phyloP scores from a whole-genome alignment of 2,329 filamentous ascomycete genomes.

The Aspergillus puulaauensis region DNA sequence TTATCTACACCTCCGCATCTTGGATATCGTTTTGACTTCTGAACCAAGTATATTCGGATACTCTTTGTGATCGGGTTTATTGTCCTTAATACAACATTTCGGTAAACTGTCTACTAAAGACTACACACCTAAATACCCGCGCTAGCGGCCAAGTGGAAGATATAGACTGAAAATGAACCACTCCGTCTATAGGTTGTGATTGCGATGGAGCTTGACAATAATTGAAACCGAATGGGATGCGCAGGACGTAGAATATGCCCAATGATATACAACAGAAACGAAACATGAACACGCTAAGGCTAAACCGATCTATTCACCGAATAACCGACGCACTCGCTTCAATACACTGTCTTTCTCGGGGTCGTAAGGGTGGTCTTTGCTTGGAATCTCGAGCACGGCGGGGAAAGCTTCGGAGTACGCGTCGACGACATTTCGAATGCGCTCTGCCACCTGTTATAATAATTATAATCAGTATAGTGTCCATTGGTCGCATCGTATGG shows the following conservation, averaged over 20 bases:
- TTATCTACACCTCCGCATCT: not conserved
- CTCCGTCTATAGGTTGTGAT: not conserved
- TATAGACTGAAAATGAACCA: not conserved
- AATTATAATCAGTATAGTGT: not conserved
- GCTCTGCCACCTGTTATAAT: constrained; percentile 74
- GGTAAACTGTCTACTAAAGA: not conserved
- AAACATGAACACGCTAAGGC: not conserved
- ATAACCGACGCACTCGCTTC: constrained; percentile 75
- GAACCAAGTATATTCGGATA: not conserved
- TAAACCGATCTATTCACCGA: constrained; percentile 52
- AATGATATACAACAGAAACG: constrained; percentile 6
- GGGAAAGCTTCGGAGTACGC: constrained; percentile 93
- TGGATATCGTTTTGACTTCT: not conserved
- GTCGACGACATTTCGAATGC: constrained; percentile 87
- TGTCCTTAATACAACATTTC: not conserved
- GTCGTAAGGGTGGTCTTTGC: constrained; percentile 98
- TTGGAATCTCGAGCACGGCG: constrained; percentile 93
- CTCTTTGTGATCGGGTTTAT: not conserved
- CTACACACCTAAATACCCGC: not conserved
- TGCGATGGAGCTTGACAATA: not conserved
- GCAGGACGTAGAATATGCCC: not conserved
- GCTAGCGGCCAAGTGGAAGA: not conserved
- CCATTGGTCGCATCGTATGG: not conserved
- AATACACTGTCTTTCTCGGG: constrained; percentile 98
- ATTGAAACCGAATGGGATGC: not conserved